Conservation (phyloP, 345 rosid species). For the Moricandia arvensis region DNA sequence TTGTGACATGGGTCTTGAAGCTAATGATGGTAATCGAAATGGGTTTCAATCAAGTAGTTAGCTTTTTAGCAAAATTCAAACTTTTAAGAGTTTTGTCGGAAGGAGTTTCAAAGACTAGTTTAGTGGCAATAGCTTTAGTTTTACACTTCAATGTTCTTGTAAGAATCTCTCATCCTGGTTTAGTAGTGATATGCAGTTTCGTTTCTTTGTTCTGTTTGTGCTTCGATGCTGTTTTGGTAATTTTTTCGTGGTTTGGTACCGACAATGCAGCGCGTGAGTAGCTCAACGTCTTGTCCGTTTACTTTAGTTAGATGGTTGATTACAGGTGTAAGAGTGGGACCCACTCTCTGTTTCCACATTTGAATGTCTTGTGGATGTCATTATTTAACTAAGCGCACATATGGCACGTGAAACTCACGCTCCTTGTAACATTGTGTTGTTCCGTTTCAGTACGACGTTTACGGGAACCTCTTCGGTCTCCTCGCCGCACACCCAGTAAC, state of each 20-base stretch:
- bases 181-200: not conserved
- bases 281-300: constrained; percentile 18
- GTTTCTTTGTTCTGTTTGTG: constrained; percentile 12
- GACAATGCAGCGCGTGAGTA: constrained; percentile 33
- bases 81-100: constrained; percentile 5
- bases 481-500: constrained; percentile 88
- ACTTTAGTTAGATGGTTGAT: not conserved
- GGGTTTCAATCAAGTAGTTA: constrained; percentile 8
- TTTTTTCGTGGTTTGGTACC: constrained; percentile 16
- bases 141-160: constrained; percentile 3
- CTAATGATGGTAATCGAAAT: not conserved
- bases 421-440: not conserved
- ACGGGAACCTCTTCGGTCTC: constrained; percentile 89
- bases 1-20: constrained; percentile 5
- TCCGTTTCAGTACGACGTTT: constrained; percentile 78
- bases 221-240: constrained; percentile 7
- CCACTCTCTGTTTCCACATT: constrained; percentile 10
- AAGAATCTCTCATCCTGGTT: not conserved
- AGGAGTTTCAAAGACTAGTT: constrained; percentile 5
- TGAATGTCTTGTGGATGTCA: not conserved
- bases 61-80: not conserved
- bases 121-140: not conserved
- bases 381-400: not conserved
- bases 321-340: constrained; percentile 28
- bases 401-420: not conserved